Percentiles rank a stretch among this genome's conserved stretches.
Conservation (phyloP, 768 basidiomycete species). For the Erythrobasidium yunnanense region DNA sequence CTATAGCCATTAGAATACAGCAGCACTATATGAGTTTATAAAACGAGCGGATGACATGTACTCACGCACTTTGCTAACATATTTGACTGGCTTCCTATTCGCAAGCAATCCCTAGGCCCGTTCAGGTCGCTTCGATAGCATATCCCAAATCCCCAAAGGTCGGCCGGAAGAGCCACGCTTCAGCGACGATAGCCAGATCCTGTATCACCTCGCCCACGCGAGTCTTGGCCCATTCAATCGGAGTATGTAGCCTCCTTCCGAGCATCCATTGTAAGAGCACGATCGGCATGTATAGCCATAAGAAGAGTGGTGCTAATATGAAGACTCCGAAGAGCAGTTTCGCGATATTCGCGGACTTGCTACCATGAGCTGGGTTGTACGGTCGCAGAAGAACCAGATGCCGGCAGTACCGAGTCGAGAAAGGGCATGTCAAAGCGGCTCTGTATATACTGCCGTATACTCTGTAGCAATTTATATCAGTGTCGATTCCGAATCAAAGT, state of each 20-base stretch:
- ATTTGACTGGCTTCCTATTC: too few relatives aligned
- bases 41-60: too few relatives aligned
- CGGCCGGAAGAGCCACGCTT: neutral
- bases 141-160: neutral
- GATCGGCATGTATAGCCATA: neutral
- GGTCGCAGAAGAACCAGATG: constrained; percentile 7
- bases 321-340: neutral
- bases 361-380: constrained; percentile 1
- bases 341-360: neutral
- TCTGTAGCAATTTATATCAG: neutral
- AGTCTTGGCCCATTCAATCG: neutral
- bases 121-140: too few relatives aligned
- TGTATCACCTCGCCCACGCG: neutral
- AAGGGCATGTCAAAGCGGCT: neutral
- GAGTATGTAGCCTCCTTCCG: neutral
- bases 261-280: neutral
- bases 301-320: neutral
- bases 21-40: too few relatives aligned
- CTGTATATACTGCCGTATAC: constrained; percentile 1
- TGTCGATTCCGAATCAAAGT: neutral
- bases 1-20: too few relatives aligned
- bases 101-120: too few relatives aligned
- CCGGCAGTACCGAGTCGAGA: constrained; percentile 1
- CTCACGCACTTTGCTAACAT: too few relatives aligned
- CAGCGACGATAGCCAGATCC: neutral